Evolutionary conservation across 2,329 filamentous ascomycete genomes (phyloP), one percentile per base, ranked within the genome.

Genomic region (Acarospora socialis): DNA sequence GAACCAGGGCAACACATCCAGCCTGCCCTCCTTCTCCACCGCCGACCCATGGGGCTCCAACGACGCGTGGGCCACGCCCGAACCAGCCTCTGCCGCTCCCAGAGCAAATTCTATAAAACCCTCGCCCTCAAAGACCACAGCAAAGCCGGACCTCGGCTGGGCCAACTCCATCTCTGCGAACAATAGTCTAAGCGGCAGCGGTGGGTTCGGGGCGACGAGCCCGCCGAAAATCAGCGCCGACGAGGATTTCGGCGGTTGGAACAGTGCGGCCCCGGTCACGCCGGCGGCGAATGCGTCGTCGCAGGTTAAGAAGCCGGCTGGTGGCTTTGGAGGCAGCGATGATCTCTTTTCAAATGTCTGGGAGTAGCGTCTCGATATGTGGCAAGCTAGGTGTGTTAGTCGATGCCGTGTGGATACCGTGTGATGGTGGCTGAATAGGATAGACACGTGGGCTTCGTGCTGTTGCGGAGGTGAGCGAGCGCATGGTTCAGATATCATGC

Each of bases 301-400:
- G 1, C 51, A 47, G 5, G 51, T 79, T 56, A 61, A 75, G 20
- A 58, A 67, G 16, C 59, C 65, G 14, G 70, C 70, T 9, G 71
- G 77, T 43, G 74, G 70, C 13, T 72, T 66, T 32, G 75, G 72
- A 33, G 63, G 59, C 18, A 54, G 57, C 30, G 87, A 94, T 43
- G 87, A 95, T 59, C 55, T 95, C 47, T 95, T 95, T 57, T 84
- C 79, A 19, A 95, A 95, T 55, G 87, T 95, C 30, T 95, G 87
- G 87, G 71, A 84, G 60, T 94, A n/a, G n/a, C n/a, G n/a, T n/a
- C n/a, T n/a, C n/a, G n/a, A n/a, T n/a, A n/a, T n/a, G n/a, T n/a
- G n/a, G n/a, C n/a, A n/a, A n/a, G n/a, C n/a, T n/a, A n/a, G n/a
- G n/a, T n/a, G n/a, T n/a, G n/a, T n/a, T n/a, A n/a, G n/a, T n/a